Conservation (phyloP, 1,139 yeast genomes). For the Pneumocystis jirovecii region DNA sequence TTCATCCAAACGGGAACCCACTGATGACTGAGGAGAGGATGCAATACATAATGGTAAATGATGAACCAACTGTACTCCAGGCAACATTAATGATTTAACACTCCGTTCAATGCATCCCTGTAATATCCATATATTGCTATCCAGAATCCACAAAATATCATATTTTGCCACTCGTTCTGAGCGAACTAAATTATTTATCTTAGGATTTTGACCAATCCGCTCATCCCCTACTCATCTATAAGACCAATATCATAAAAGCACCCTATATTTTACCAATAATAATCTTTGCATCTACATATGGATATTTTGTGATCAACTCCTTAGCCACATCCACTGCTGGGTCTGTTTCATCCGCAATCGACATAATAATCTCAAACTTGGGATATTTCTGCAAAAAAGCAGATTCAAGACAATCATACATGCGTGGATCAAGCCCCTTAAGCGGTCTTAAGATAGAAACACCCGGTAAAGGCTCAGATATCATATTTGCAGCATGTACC, state of each 20-base stretch:
- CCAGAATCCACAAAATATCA: constrained; percentile 78
- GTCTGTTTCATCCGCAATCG: constrained; percentile 52
- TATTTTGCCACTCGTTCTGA: constrained; percentile 54
- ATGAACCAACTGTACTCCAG: constrained; percentile 52
- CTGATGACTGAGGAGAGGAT: constrained; percentile 15
- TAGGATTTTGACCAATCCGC: constrained; percentile 72
- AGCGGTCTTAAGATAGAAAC: constrained; percentile 73
- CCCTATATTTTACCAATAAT: constrained; percentile 30
- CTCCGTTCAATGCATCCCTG: constrained; percentile 55
- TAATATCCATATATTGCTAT: constrained; percentile 70
- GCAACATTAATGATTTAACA: constrained; percentile 36
- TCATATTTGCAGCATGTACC: background rate
- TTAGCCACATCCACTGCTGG: constrained; percentile 48
- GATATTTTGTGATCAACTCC: constrained; percentile 38
- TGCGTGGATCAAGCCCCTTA: constrained; percentile 69
- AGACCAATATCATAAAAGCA: background rate
- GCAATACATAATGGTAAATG: constrained; percentile 57
- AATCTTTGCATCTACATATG: constrained; percentile 44
- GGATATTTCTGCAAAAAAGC: constrained; percentile 62
- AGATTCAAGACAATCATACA: constrained; percentile 51
- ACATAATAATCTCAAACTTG: constrained; percentile 55
- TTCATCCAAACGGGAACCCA: constrained; percentile 70
- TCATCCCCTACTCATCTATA: constrained; percentile 19
- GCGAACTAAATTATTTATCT: constrained; percentile 68
- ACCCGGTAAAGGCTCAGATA: constrained; percentile 25